Conservation (phyloP, 2,329 filamentous ascomycete species). For the Penicillium sp. region DNA sequence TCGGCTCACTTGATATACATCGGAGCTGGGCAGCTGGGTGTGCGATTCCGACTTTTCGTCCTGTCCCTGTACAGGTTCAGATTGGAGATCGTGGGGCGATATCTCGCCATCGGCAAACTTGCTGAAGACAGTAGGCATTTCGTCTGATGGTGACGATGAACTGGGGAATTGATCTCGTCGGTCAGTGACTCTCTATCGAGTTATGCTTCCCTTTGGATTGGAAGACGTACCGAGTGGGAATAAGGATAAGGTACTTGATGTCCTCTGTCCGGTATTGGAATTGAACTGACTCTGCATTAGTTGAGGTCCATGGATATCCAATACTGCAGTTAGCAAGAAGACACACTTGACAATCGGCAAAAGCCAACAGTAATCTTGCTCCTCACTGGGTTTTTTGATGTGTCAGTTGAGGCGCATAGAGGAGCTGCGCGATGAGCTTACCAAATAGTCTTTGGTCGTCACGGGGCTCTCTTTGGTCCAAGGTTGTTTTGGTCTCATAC, state of each 20-base stretch:
- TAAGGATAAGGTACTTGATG: not conserved
- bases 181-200: not conserved
- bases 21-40: not conserved
- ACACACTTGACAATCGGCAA: not conserved
- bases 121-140: conserved; percentile 1
- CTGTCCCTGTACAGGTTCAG: not conserved
- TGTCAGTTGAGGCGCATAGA: not conserved
- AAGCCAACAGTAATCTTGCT: not conserved
- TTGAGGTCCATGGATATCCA: not conserved
- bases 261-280: not conserved
- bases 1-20: not conserved
- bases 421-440: not conserved
- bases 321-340: not conserved
- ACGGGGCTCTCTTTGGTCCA: too few species aligned
- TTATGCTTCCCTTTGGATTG: not conserved
- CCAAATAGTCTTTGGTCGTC: not conserved
- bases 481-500: not conserved
- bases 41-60: not conserved
- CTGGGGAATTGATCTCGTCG: not conserved
- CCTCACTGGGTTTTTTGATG: not conserved
- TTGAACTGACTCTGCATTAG: not conserved
- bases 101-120: not conserved
- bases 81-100: not conserved
- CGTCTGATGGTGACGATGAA: not conserved
- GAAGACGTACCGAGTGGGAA: not conserved